Evolutionary conservation across 345 rosid species (phyloP).

Genomic region (Lepidium aucheri): DNA sequence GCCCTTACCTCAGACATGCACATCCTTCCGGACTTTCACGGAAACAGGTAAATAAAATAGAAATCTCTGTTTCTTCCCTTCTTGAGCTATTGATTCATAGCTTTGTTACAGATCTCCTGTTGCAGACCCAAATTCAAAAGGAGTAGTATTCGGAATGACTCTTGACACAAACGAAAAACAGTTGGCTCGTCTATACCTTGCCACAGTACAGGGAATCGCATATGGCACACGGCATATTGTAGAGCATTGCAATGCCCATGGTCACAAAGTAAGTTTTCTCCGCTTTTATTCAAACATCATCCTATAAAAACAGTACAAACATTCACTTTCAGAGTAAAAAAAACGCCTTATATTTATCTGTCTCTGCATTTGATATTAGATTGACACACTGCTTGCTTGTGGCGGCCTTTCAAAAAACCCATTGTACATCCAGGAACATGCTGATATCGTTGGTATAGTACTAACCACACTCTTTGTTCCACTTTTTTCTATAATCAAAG

Average conservation of each 20-base stretch:
- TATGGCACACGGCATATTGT: slow-evolving; percentile 90
- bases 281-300: background rate
- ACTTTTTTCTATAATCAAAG: background rate
- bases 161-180: slow-evolving; percentile 77
- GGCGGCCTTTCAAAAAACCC: slow-evolving; percentile 82
- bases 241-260: slow-evolving; percentile 88
- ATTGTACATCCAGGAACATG: slow-evolving; percentile 77
- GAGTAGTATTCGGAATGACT: slow-evolving; percentile 75
- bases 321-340: background rate
- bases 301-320: background rate
- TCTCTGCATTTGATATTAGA: slow-evolving; percentile 37
- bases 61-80: background rate
- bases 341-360: background rate
- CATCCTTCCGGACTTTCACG: slow-evolving; percentile 86
- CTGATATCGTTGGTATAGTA: slow-evolving; percentile 64
- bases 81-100: slow-evolving; percentile 10
- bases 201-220: slow-evolving; percentile 77
- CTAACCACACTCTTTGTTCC: background rate
- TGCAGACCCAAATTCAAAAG: slow-evolving; percentile 84
- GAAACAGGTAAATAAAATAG: slow-evolving; percentile 56
- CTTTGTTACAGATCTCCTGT: slow-evolving; percentile 68
- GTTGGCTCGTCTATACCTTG: slow-evolving; percentile 79
- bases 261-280: slow-evolving; percentile 59
- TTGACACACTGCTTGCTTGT: slow-evolving; percentile 77
- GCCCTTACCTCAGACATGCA: slow-evolving; percentile 74